Percentiles rank a stretch among this genome's conserved stretches.
Evolutionary conservation across 2,329 filamentous ascomycete genomes (phyloP).

Genomic region (Fusarium protoensiforme): DNA sequence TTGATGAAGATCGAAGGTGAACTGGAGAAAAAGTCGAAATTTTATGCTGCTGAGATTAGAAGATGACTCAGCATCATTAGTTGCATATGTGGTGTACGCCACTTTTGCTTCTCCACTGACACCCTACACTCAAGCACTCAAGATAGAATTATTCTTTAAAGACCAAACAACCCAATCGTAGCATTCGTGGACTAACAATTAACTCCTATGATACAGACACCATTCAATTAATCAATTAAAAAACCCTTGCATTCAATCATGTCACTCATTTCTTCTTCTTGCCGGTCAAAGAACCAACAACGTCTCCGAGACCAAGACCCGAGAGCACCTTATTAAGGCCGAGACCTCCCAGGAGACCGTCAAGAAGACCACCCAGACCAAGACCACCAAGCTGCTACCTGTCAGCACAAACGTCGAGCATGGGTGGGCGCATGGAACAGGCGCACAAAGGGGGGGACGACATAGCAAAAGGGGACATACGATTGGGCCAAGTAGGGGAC

Average conservation of each 20-base stretch:
- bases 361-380: constrained; percentile 83
- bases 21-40: constrained; percentile 28
- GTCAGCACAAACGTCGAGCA: constrained; percentile 29
- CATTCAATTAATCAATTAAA: constrained; percentile 10
- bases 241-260: constrained; percentile 2
- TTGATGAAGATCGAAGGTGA: background rate
- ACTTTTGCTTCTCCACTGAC: background rate
- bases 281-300: constrained; percentile 57
- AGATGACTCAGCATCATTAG: constrained; percentile 21
- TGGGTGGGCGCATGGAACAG: background rate
- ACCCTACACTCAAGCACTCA: background rate
- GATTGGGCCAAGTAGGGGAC: constrained; percentile 39
- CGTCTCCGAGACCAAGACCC: constrained; percentile 72
- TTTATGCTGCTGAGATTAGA: constrained; percentile 22
- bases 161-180: constrained; percentile 5
- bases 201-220: constrained; percentile 24
- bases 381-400: constrained; percentile 72
- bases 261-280: constrained; percentile 39
- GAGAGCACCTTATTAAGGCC: constrained; percentile 81
- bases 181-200: constrained; percentile 11
- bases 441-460: background rate
- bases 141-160: background rate
- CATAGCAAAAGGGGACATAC: background rate
- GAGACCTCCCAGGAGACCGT: constrained; percentile 80
- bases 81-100: constrained; percentile 7